phyloP scores from a whole-genome alignment of 169 alveolate genomes.

The Perkinsus olseni region DNA sequence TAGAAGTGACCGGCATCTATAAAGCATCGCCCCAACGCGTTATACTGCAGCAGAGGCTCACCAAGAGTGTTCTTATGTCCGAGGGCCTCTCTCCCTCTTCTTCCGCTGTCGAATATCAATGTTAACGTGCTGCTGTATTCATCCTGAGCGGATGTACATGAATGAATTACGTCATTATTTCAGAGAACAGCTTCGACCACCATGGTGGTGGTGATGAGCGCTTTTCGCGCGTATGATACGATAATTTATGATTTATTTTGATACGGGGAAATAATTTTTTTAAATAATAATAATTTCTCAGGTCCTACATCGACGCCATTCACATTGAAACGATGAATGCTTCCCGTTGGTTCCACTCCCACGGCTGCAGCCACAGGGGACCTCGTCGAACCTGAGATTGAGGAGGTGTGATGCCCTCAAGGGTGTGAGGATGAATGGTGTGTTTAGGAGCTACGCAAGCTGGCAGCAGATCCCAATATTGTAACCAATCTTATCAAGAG shows the following conservation, averaged over 20 bases:
- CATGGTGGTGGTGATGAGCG: too few species aligned
- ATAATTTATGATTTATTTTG: too few species aligned
- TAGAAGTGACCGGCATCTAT: constrained; percentile 87
- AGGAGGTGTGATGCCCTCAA: constrained; percentile 15
- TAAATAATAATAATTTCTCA: too few species aligned
- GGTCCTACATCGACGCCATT: constrained; percentile 1
- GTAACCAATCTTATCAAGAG: constrained; percentile 83
- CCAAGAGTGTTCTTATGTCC: background rate
- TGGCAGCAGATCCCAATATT: constrained; percentile 72
- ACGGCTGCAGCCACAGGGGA: constrained; percentile 36
- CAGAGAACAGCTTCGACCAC: too few species aligned
- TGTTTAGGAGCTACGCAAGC: constrained; percentile 60
- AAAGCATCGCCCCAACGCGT: constrained; percentile 86
- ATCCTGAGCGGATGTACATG: too few species aligned
- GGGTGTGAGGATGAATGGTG: constrained; percentile 11
- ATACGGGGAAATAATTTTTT: too few species aligned
- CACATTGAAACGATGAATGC: constrained; percentile 15
- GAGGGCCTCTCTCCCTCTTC: background rate
- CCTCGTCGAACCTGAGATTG: constrained; percentile 15
- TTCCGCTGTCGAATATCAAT: background rate
- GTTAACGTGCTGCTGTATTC: background rate
- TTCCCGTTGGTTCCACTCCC: constrained; percentile 15
- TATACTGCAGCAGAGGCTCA: constrained; percentile 23
- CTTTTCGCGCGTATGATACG: too few species aligned
- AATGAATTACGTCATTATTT: too few species aligned